Evolutionary conservation across 2,329 filamentous ascomycete genomes (phyloP).

Genomic region (Diaporthe citrichinensis): DNA sequence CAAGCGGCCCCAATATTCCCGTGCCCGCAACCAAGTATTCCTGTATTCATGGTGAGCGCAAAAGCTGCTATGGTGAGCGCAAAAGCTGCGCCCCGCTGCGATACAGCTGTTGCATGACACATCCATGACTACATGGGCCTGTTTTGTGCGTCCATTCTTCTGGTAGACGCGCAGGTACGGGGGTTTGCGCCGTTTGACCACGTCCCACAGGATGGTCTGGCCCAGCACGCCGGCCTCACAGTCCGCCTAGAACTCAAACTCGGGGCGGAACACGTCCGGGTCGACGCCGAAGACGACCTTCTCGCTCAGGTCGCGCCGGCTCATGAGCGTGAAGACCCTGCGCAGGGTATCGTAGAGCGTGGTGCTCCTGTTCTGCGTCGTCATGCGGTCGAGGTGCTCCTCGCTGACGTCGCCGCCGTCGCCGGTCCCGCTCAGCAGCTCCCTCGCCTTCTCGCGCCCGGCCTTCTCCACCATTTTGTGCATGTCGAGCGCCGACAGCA

Average conservation of each 20-base stretch:
- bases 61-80: too few relatives aligned
- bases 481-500: slow-evolving; percentile 93
- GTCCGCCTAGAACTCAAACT: slow-evolving; percentile 74
- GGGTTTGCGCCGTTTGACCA: not conserved
- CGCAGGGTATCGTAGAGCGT: slow-evolving; percentile 96
- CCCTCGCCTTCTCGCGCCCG: slow-evolving; percentile 84
- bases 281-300: slow-evolving; percentile 91
- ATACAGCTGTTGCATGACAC: not conserved
- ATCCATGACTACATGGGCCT: not conserved
- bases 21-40: too few relatives aligned
- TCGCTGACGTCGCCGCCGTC: slow-evolving; percentile 68
- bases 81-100: too few relatives aligned
- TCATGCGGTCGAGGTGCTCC: slow-evolving; percentile 85
- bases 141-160: not conserved
- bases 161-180: accelerated
- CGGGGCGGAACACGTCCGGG: slow-evolving; percentile 87
- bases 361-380: slow-evolving; percentile 95
- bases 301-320: slow-evolving; percentile 87
- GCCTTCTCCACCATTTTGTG: slow-evolving; percentile 93
- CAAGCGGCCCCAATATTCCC: too few relatives aligned
- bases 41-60: too few relatives aligned
- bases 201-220: not conserved
- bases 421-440: slow-evolving; percentile 76
- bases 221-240: not conserved
- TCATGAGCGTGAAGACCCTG: slow-evolving; percentile 97